Evolutionary conservation across 2,329 filamentous ascomycete species (phyloP), one percentile per base, ranked within the genome.

Genomic region (Neocucurbitaria cava): DNA sequence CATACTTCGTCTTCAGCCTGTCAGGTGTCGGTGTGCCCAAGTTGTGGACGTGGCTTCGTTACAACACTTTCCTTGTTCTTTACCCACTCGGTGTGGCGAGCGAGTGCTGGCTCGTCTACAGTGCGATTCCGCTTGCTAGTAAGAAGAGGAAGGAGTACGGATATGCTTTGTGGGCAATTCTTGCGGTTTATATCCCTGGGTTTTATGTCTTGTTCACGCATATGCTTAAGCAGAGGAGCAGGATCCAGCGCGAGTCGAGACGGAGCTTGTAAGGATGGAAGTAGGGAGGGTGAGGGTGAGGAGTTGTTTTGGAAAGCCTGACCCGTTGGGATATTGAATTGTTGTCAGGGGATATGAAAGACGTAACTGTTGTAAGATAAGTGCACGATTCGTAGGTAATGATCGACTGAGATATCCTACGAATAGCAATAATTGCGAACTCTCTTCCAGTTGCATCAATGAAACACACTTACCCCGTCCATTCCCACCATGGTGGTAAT

Each of bases 81-180:
- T 99, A 99, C 78, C 95, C 95, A 1, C 75, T 98, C 55, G 95
- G 95, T 38, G 97, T 98, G 71, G 82, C 85, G 36, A 95, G 90
- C 78, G 95, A 99, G 83, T 91, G 89, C 69, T 86, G 84, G 77
- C 83, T 97, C 69, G 87, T 98, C 47, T 91, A 87, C 72, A 81
- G 83, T 52, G 87, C 91, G 1, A 83, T 89, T 44, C 82, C 77
- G 11, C 87, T 89, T 2, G 86, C 86, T 44, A 78, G 67, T 60
- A 74, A 79, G 62, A 80, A 75, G 62, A 79, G 77, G 69, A 79
- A 72, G 59, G 78, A 76, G 68, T 86, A 82, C 68, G 84, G 83
- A 49, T 88, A 82, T 67, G 79, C 83, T 49, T 77, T 94, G 65
- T 85, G 86, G 68, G 81, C 77, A 5, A 83, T 94, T 31, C 69